A percentile compares a stretch with the other conserved stretches of the same genome.
phyloP scores from a whole-genome alignment of 2,329 filamentous ascomycete species.

The Fusarium chlamydosporum region DNA sequence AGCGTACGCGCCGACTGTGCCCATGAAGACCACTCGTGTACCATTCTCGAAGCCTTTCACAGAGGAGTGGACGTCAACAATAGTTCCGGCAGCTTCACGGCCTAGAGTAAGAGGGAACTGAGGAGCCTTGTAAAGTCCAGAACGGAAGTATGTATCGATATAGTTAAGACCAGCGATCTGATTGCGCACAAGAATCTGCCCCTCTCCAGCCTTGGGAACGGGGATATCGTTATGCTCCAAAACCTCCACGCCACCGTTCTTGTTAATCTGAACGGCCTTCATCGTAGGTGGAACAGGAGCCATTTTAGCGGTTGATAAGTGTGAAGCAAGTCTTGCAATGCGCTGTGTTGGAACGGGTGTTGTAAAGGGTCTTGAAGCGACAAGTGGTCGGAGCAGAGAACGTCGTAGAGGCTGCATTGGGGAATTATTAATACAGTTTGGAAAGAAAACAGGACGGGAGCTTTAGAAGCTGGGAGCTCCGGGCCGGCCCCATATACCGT shows the following conservation, averaged over 20 bases:
- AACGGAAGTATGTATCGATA: slow-evolving; percentile 93
- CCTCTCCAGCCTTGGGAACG: slow-evolving; percentile 76
- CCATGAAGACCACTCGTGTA: slow-evolving; percentile 80
- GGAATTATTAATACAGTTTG: slow-evolving; percentile 1
- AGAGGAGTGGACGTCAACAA: slow-evolving; percentile 72
- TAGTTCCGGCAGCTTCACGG: slow-evolving; percentile 80
- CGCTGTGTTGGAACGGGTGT: slow-evolving; percentile 20
- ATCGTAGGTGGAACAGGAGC: slow-evolving; percentile 80
- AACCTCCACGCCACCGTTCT: slow-evolving; percentile 77
- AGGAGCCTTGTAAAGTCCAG: slow-evolving; percentile 80
- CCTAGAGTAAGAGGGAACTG: slow-evolving; percentile 81
- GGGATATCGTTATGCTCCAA: slow-evolving; percentile 78
- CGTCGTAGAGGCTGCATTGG: slow-evolving; percentile 25
- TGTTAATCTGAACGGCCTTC: slow-evolving; percentile 76
- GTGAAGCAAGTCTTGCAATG: slow-evolving; percentile 21
- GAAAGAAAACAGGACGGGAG: slow-evolving; percentile 12
- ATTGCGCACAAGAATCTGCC: slow-evolving; percentile 85
- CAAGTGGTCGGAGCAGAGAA: slow-evolving; percentile 39
- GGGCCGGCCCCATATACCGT: slow-evolving; percentile 19
- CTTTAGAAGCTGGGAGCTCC: slow-evolving; percentile 12
- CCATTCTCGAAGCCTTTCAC: slow-evolving; percentile 71
- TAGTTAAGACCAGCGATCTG: slow-evolving; percentile 86
- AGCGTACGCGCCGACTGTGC: slow-evolving; percentile 64
- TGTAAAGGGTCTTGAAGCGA: slow-evolving; percentile 9
- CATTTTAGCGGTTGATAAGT: slow-evolving; percentile 66